These are phyloP conservation scores for Macadamia integrifolia DNA, from an alignment of 164 flowering plant species.

Conservation along the genomic window DNA sequence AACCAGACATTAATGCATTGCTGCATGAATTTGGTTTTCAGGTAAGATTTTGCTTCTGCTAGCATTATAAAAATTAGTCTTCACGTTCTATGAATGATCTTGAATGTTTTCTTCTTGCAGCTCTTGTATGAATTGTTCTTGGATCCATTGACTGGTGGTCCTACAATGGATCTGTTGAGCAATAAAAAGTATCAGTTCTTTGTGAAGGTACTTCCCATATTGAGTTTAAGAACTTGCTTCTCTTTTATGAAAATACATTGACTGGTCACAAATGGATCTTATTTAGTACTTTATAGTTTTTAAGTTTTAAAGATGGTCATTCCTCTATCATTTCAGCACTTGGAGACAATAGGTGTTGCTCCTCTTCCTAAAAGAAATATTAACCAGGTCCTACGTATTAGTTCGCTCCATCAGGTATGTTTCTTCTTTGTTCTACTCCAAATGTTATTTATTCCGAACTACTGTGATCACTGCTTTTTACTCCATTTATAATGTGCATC, in stretches of 20 bases:
- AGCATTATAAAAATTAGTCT: neutral
- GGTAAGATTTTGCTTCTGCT: conserved; percentile 37
- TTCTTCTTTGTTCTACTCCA: neutral
- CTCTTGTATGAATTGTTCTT: conserved; percentile 79
- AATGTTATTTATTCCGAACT: neutral
- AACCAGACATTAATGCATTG: conserved; percentile 76
- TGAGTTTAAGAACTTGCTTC: neutral
- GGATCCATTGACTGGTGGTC: conserved; percentile 85
- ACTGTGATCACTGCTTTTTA: neutral
- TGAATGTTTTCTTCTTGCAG: conserved; percentile 38
- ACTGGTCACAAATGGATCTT: neutral
- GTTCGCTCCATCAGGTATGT: conserved; percentile 93
- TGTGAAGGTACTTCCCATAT: conserved; percentile 50
- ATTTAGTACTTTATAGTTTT: neutral
- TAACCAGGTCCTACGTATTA: conserved; percentile 76
- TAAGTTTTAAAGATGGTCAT: neutral
- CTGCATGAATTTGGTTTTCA: conserved; percentile 92
- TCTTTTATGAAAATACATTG: neutral
- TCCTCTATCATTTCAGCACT: conserved; percentile 47
- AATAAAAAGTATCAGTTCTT: conserved; percentile 78
- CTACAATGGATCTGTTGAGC: conserved; percentile 73
- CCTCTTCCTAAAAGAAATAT: conserved; percentile 86
- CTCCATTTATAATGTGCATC: neutral
- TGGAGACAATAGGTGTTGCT: conserved; percentile 67
- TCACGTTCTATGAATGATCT: neutral